A percentile compares a stretch with the other conserved stretches of the same genome.
These are phyloP conservation scores for Mortierella sp. DNA, from an alignment of 371 early-diverging fungal species.

Conservation along the genomic window DNA sequence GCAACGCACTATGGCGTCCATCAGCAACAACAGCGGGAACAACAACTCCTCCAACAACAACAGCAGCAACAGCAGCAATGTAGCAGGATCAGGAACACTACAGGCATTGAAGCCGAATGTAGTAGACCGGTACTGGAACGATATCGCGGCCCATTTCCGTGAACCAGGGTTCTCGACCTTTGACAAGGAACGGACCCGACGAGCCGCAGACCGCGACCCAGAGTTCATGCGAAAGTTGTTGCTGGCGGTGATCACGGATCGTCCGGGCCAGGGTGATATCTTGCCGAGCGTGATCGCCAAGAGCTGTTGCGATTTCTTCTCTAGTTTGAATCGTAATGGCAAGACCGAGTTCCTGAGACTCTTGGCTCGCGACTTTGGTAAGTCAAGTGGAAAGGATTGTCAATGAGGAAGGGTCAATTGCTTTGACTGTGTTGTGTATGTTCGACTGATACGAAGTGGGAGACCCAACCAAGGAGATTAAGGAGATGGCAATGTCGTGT, in stretches of 20 bases:
- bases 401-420: background rate
- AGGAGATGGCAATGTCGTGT: too few relatives aligned
- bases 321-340: constrained; percentile 63
- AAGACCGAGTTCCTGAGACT: constrained; percentile 66
- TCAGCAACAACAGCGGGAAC: background rate
- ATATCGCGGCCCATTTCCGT: constrained; percentile 61
- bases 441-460: background rate
- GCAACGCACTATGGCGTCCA: constrained; percentile 21
- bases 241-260: constrained; percentile 56
- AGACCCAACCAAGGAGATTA: too few relatives aligned
- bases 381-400: background rate
- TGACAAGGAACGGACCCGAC: constrained; percentile 40
- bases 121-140: constrained; percentile 66
- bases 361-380: constrained; percentile 75
- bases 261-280: constrained; percentile 64
- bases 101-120: constrained; percentile 47
- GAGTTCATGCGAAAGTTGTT: constrained; percentile 62
- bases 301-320: constrained; percentile 75
- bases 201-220: constrained; percentile 33
- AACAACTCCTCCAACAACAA: background rate
- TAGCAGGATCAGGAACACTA: constrained; percentile 25
- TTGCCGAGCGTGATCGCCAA: constrained; percentile 68
- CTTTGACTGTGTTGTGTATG: background rate
- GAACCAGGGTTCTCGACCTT: constrained; percentile 61
- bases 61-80: background rate